Percentiles rank a stretch among this genome's conserved stretches.
Conservation (phyloP, 2,329 filamentous ascomycete species). For the Lachnellula willkommii region DNA sequence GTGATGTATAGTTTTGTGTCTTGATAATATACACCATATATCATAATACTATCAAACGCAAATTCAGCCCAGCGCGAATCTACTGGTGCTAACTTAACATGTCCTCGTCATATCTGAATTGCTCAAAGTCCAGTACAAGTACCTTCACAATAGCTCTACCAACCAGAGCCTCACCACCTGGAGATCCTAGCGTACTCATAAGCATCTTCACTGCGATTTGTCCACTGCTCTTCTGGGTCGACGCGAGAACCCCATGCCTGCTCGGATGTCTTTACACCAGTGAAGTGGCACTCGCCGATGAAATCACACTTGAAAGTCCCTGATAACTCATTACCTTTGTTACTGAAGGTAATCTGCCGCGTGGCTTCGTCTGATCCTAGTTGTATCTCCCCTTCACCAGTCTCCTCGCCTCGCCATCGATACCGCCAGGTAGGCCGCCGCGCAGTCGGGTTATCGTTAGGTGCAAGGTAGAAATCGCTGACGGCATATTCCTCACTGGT, state of each 20-base stretch:
- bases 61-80: too few relatives aligned
- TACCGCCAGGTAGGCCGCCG: slow-evolving; percentile 16
- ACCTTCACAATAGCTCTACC: neutral
- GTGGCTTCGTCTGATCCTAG: slow-evolving; percentile 8
- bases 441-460: slow-evolving; percentile 15
- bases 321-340: slow-evolving; percentile 11
- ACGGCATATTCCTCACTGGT: slow-evolving; percentile 1
- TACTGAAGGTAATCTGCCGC: slow-evolving; percentile 13
- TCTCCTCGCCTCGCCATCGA: slow-evolving; percentile 19
- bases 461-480: slow-evolving; percentile 8
- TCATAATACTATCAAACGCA: too few relatives aligned
- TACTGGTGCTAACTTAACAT: too few relatives aligned
- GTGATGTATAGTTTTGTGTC: too few relatives aligned
- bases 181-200: slow-evolving; percentile 7
- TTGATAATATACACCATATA: too few relatives aligned
- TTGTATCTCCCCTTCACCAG: slow-evolving; percentile 18
- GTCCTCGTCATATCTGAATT: too few relatives aligned
- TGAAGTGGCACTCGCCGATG: slow-evolving; percentile 12
- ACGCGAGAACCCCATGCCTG: neutral
- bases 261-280: slow-evolving; percentile 6
- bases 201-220: slow-evolving; percentile 7
- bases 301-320: slow-evolving; percentile 12
- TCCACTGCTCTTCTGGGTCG: slow-evolving; percentile 14
- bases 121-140: too few relatives aligned
- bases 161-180: slow-evolving; percentile 8